Evolutionary conservation across 257 asterid genomes (phyloP).

Genomic region (Scutellaria minor): DNA sequence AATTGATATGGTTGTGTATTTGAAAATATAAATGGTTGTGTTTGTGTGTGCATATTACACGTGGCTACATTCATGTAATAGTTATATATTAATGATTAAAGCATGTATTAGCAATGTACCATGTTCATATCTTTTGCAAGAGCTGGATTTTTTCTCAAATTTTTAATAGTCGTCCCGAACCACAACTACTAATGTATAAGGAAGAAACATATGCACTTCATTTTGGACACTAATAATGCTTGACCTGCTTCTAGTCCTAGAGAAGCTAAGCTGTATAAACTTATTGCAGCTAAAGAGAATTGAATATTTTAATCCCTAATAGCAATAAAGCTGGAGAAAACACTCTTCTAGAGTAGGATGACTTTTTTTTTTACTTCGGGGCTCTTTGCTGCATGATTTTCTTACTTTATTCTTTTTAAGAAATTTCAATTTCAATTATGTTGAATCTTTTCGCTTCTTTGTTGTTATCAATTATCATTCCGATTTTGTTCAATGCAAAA

Average conservation of each 20-base stretch:
- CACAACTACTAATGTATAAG: not conserved
- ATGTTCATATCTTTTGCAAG: constrained; percentile 9
- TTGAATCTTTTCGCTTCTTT: constrained; percentile 15
- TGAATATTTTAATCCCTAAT: not conserved
- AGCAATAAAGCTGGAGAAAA: not conserved
- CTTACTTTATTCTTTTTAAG: constrained; percentile 1
- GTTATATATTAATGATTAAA: constrained; percentile 6
- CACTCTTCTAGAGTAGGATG: not conserved
- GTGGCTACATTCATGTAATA: not conserved
- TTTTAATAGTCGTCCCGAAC: not conserved
- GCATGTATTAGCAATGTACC: constrained; percentile 8
- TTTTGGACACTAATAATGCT: not conserved
- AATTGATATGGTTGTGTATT: constrained; percentile 16
- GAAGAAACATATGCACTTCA: no score
- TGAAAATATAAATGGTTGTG: constrained; percentile 2
- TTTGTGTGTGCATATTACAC: not conserved
- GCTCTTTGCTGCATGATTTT: not conserved
- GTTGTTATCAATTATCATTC: constrained; percentile 11
- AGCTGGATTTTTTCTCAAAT: constrained; percentile 20
- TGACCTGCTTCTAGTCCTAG: constrained; percentile 3
- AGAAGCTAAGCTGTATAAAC: constrained; percentile 26
- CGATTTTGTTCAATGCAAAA: not conserved
- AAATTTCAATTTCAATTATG: constrained; percentile 4
- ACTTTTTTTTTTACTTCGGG: not conserved
- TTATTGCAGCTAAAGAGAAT: not conserved